phyloP scores from a whole-genome alignment of 306 rosid species.

The Quercus mongolica region DNA sequence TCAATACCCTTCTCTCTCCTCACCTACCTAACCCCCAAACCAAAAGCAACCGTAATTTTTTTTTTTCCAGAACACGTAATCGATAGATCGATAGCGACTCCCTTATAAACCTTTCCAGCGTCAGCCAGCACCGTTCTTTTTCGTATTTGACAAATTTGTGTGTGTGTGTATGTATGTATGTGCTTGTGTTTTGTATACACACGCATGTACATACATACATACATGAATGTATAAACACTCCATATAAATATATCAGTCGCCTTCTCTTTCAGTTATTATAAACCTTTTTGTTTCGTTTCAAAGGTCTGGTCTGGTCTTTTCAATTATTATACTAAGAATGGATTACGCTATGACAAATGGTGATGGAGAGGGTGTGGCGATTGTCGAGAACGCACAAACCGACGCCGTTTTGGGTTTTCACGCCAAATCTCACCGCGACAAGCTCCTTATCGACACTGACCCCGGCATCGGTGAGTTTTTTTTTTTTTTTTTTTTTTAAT shows the following conservation, averaged over 20 bases:
- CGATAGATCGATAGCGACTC: background rate
- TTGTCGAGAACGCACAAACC: background rate
- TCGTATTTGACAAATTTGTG: background rate
- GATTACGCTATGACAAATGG: conserved; percentile 18
- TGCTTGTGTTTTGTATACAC: background rate
- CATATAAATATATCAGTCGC: no score
- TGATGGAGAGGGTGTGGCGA: conserved; percentile 18
- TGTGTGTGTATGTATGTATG: background rate
- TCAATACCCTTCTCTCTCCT: no score
- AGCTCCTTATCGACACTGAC: conserved; percentile 92
- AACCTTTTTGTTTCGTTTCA: no score
- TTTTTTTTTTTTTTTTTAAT: background rate
- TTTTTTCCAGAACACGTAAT: background rate
- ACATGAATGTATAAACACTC: no score
- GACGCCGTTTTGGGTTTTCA: conserved; percentile 9
- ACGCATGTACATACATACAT: conserved; percentile 2
- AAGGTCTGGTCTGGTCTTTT: no score
- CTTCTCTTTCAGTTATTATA: no score
- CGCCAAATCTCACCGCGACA: conserved; percentile 27
- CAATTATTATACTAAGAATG: background rate
- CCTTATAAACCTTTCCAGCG: background rate
- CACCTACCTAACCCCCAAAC: background rate
- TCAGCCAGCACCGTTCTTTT: background rate
- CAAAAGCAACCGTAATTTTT: background rate
- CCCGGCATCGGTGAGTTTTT: conserved; percentile 85